phyloP scores from a whole-genome alignment of 768 basidiomycete species.

The Paxillus involutus region DNA sequence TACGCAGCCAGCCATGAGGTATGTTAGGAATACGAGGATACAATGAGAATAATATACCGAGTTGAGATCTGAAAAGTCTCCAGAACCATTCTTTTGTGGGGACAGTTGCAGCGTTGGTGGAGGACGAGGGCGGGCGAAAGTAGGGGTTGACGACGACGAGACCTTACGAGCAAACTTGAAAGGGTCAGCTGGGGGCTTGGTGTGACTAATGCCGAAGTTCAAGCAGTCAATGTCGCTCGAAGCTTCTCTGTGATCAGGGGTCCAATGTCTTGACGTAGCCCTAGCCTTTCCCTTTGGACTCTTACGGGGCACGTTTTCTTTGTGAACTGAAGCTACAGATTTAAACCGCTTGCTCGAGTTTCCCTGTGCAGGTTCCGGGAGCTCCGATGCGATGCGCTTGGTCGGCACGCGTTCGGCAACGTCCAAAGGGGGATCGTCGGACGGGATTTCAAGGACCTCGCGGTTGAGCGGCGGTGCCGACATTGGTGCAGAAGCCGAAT shows the following conservation, averaged over 20 bases:
- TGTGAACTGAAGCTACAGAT: conserved; percentile 14
- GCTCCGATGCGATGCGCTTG: conserved; percentile 33
- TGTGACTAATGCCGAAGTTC: conserved; percentile 9
- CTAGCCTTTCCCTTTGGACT: conserved; percentile 4
- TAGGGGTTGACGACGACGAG: neutral
- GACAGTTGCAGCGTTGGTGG: conserved; percentile 1
- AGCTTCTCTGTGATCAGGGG: conserved; percentile 13
- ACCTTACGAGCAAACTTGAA: conserved; percentile 18
- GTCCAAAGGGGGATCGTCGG: conserved; percentile 10
- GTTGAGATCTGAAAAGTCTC: conserved; percentile 18
- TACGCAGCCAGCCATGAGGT: conserved; percentile 9
- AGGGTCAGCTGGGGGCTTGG: conserved; percentile 11
- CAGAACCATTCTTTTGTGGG: conserved; percentile 2
- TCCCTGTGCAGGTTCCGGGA: conserved; percentile 3
- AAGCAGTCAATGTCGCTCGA: conserved; percentile 25
- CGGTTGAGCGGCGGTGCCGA: conserved; percentile 5
- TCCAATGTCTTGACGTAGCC: conserved; percentile 9
- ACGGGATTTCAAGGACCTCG: conserved; percentile 15
- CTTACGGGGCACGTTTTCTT: conserved; percentile 23
- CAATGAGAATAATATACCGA: conserved; percentile 1
- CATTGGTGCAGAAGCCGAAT: conserved; percentile 1
- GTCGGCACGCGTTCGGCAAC: conserved; percentile 8
- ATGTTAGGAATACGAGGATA: neutral
- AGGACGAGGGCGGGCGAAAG: neutral
- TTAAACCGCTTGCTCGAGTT: conserved; percentile 34